Evolutionary conservation across 192 early-diverging fungal genomes (phyloP), one percentile per base, ranked within the genome.

Genomic region (Phycomyces blakesleeanus): DNA sequence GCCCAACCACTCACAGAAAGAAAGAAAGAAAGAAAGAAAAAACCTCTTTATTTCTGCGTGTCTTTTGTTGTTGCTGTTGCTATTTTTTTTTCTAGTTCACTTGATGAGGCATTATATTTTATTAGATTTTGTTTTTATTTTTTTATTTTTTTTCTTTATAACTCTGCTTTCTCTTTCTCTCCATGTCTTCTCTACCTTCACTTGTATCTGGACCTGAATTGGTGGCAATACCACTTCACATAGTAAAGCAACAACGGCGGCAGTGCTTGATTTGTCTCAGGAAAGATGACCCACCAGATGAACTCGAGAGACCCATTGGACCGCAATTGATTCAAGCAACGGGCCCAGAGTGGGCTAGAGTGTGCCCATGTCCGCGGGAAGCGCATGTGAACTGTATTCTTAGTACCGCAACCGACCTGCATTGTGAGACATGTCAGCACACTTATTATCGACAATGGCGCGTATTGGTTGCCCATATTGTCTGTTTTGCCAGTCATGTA

Each of bases 271-370:
- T 59, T 3, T 59, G 58, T 16, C 22, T 40, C 21, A 27, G 21
- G 16, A 59, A 18, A 47, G n/a, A 40, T 0, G 21, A 34, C 7
- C 29, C 58, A 25, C 42, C 58, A 2, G 16, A 6, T 20, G 55
- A 27, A 49, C 14, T 16, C 2, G 14, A 11, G 1, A 10, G 41
- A 59, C 41, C 42, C 5, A 8, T 59, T 59, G 58, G 58, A 18
- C 58, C 58, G 10, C 47, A 47, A n/a, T 59, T 59, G 8, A 59
- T 59, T n/a, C 58, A 59, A 20, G 39, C 41, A 18, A 59, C 58
- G n/a, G 41, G 27, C 8, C n/a, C 58, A 5, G 58, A 59, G 16
- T 42, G 42, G 14, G 58, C 47, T 47, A 29, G 7, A 18, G 29
- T 59, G 0, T 59, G 58, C n/a, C 58, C 58, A 18, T 59, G 58